phyloP scores from a whole-genome alignment of 2,329 filamentous ascomycete genomes.

The Ophiostoma australiae region DNA sequence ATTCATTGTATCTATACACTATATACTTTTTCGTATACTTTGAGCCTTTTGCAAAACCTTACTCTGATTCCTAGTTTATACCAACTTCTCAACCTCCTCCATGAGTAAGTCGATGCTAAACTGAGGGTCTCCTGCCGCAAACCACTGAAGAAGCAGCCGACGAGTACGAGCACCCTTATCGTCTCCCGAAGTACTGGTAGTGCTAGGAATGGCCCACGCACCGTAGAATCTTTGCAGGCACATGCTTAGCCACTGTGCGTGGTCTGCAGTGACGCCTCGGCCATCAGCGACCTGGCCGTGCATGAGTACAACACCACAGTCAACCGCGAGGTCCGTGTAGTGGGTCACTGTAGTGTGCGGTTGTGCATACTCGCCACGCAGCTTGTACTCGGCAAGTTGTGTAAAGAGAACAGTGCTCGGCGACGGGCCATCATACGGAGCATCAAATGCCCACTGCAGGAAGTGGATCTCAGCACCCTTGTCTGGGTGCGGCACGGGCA shows the following conservation, averaged over 20 bases:
- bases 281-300: slow-evolving; percentile 75
- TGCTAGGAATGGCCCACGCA: slow-evolving; percentile 46
- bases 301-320: slow-evolving; percentile 77
- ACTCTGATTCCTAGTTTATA: slow-evolving; percentile 31
- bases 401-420: slow-evolving; percentile 84
- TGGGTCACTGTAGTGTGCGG: slow-evolving; percentile 94
- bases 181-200: slow-evolving; percentile 34
- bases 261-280: slow-evolving; percentile 68
- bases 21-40: background rate
- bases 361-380: slow-evolving; percentile 79
- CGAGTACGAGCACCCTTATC: slow-evolving; percentile 58
- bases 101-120: slow-evolving; percentile 83
- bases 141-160: slow-evolving; percentile 71
- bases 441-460: slow-evolving; percentile 89
- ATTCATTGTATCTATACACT: background rate
- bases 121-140: slow-evolving; percentile 67
- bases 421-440: slow-evolving; percentile 40
- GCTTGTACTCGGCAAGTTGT: slow-evolving; percentile 86
- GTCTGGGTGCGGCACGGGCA: slow-evolving; percentile 68
- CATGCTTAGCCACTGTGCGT: slow-evolving; percentile 87
- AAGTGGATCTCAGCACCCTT: slow-evolving; percentile 89
- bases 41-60: background rate
- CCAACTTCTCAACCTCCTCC: slow-evolving; percentile 81
- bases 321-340: slow-evolving; percentile 70
- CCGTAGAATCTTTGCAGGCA: slow-evolving; percentile 93